Percentiles rank a stretch among this genome's conserved stretches.
Conservation (phyloP, 2,329 filamentous ascomycete species). For the Arthrocladium fulminans region DNA sequence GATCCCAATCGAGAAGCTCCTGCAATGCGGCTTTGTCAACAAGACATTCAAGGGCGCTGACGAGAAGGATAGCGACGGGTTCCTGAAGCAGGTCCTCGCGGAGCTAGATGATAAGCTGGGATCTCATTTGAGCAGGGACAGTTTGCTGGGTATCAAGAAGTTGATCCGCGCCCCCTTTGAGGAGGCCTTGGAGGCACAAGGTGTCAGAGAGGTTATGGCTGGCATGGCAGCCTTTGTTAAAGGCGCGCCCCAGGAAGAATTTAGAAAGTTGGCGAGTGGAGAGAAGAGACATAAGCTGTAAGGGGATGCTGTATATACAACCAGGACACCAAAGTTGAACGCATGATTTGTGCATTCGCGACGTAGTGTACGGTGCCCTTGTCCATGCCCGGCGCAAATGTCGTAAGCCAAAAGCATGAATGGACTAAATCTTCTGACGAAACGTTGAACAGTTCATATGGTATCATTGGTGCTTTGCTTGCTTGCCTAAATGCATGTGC, state of each 20-base stretch:
- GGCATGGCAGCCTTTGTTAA: conserved; percentile 71
- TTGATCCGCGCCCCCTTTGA: conserved; percentile 66
- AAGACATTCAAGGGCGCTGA: conserved; percentile 58
- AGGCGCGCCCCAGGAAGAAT: conserved; percentile 81
- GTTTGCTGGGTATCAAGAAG: conserved; percentile 74
- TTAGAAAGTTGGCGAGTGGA: conserved; percentile 71
- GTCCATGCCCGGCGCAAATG: neutral
- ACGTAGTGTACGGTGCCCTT: too few species aligned
- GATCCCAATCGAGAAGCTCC: conserved; percentile 63
- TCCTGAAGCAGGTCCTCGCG: conserved; percentile 59
- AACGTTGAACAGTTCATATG: too few species aligned
- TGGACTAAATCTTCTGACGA: neutral
- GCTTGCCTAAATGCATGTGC: too few species aligned
- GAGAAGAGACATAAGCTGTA: conserved; percentile 93
- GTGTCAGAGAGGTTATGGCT: conserved; percentile 74
- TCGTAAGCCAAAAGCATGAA: neutral
- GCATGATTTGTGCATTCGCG: neutral
- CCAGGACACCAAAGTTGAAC: neutral
- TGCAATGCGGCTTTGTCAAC: conserved; percentile 74
- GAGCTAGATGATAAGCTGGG: conserved; percentile 79
- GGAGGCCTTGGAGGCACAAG: conserved; percentile 65
- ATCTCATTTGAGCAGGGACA: conserved; percentile 67
- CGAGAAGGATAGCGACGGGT: conserved; percentile 57
- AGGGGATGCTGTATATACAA: neutral
- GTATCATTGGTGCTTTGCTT: too few species aligned